Evolutionary conservation across 139 green algal species (phyloP).

Genomic region (Volvox africanus): DNA sequence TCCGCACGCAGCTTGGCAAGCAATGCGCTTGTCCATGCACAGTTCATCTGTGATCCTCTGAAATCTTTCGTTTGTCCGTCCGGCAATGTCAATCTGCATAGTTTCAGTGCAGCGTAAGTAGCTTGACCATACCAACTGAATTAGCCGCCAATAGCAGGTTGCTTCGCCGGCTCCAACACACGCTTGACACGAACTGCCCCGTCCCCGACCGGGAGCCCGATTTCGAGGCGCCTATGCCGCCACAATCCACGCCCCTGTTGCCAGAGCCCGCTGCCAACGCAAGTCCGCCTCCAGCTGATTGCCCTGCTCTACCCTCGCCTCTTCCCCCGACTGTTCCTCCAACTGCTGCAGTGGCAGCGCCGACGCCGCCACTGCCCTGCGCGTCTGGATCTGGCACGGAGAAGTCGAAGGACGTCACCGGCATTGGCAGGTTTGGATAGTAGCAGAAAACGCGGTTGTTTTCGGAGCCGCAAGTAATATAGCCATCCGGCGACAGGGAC

Average conservation of each 20-base stretch:
- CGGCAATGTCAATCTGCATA: too few species aligned
- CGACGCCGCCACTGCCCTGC: neutral
- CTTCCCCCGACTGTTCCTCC: neutral
- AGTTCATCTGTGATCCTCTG: too few species aligned
- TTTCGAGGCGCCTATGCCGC: neutral
- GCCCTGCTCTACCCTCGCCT: neutral
- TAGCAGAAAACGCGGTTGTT: constrained; percentile 73
- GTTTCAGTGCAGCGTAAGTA: constrained; percentile 45
- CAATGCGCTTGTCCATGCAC: too few species aligned
- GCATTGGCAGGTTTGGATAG: constrained; percentile 48
- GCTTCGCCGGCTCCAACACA: constrained; percentile 59
- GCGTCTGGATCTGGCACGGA: neutral
- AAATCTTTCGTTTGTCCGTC: too few species aligned
- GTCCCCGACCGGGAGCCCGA: neutral
- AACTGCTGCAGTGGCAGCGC: neutral
- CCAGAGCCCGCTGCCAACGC: neutral
- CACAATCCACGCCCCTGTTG: neutral
- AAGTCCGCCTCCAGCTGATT: neutral
- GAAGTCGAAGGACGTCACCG: constrained; percentile 33
- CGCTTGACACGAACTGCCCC: constrained; percentile 60
- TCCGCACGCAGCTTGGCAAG: too few species aligned
- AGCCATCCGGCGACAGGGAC: constrained; percentile 64
- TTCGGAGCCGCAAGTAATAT: constrained; percentile 91
- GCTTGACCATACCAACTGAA: constrained; percentile 53
- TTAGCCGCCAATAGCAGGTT: constrained; percentile 64